phyloP scores from a whole-genome alignment of 371 early-diverging fungal species.

The Dinochytrium kinnereticum region DNA sequence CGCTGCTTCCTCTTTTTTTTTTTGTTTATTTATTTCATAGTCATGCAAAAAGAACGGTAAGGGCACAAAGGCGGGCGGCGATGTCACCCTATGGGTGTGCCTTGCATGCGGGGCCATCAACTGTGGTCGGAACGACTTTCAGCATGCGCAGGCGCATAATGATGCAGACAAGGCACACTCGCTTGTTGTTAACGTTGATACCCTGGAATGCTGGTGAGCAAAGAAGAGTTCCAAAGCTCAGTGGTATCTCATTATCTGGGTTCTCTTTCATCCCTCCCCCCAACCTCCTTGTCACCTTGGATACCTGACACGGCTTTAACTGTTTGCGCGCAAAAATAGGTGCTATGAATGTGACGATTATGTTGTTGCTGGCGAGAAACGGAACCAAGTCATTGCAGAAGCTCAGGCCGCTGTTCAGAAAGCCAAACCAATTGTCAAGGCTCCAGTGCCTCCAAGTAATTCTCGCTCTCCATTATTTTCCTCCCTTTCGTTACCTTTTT shows the following conservation, averaged over 20 bases:
- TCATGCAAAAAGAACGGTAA: conserved; percentile 21
- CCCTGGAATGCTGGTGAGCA: conserved; percentile 32
- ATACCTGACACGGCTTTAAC: conserved; percentile 2
- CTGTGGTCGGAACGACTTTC: conserved; percentile 38
- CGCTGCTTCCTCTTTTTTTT: too few species aligned
- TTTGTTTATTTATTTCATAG: too few species aligned
- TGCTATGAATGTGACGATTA: conserved; percentile 46
- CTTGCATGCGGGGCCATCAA: conserved; percentile 33
- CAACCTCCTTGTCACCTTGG: too few species aligned
- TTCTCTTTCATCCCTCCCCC: too few species aligned
- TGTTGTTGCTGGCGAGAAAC: conserved; percentile 17
- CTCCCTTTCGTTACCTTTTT: background rate
- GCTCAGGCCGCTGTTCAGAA: conserved; percentile 24
- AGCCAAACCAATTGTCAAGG: background rate
- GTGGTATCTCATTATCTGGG: too few species aligned
- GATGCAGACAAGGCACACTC: conserved; percentile 23
- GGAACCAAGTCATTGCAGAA: conserved; percentile 39
- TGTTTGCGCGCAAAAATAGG: background rate
- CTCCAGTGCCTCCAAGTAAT: background rate
- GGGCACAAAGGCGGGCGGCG: background rate
- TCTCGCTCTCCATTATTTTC: background rate
- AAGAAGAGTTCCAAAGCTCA: too few species aligned
- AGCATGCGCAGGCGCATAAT: conserved; percentile 36
- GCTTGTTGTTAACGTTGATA: conserved; percentile 35
- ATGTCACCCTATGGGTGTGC: conserved; percentile 41